Percentiles rank a stretch among this genome's conserved stretches.
phyloP scores from a whole-genome alignment of 805 yeast species.

The Yueomyces sp. region DNA sequence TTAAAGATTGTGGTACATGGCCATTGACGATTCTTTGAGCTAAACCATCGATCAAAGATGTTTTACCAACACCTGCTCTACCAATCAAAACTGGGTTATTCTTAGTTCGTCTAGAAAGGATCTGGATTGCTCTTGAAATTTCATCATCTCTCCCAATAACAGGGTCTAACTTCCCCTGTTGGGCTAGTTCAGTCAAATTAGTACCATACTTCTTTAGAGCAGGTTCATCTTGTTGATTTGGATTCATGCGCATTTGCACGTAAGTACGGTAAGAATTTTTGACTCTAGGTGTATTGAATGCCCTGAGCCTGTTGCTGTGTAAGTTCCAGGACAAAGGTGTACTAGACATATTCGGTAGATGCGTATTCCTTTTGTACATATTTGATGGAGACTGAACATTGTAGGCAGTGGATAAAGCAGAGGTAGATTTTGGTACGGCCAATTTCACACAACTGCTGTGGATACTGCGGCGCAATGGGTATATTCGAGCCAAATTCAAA shows the following conservation, averaged over 20 bases:
- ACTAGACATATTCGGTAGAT: too few relatives aligned
- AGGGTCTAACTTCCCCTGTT: conserved; percentile 85
- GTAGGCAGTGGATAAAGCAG: too few relatives aligned
- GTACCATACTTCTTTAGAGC: conserved; percentile 79
- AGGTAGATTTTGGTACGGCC: too few relatives aligned
- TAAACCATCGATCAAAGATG: conserved; percentile 91
- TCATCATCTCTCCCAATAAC: conserved; percentile 97
- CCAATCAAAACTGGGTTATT: conserved; percentile 94
- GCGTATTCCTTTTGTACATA: too few relatives aligned
- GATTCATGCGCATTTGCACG: conserved; percentile 27
- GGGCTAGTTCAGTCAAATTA: conserved; percentile 75
- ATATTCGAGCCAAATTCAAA: too few relatives aligned
- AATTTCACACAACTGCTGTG: too few relatives aligned
- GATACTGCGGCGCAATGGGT: too few relatives aligned
- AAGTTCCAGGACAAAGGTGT: too few relatives aligned
- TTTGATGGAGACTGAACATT: too few relatives aligned
- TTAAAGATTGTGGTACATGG: conserved; percentile 91
- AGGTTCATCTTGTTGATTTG: conserved; percentile 14
- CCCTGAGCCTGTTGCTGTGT: too few relatives aligned
- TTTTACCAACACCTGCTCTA: conserved; percentile 96
- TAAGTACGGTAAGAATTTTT: conserved; percentile 1
- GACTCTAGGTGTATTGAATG: too few relatives aligned
- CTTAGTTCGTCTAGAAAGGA: conserved; percentile 81
- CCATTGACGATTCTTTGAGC: conserved; percentile 87
- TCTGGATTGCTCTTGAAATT: conserved; percentile 84